A percentile compares a stretch with the other conserved stretches of the same genome.
These are phyloP conservation scores for Beta corolliflora DNA, from an alignment of 179 eudicot genomes.

Conservation along the genomic window DNA sequence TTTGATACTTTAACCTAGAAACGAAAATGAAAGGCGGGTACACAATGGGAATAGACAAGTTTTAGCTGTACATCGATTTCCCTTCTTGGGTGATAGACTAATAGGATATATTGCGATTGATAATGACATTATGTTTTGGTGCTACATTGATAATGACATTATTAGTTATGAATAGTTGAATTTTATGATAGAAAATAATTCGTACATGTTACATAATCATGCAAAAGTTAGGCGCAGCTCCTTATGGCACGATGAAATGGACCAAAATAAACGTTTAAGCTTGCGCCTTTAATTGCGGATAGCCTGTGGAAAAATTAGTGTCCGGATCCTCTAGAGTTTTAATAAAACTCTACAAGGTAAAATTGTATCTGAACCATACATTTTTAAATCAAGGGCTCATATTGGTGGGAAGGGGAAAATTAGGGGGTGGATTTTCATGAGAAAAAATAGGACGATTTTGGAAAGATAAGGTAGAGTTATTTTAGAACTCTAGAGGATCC, in stretches of 20 bases:
- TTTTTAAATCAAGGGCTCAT: no score
- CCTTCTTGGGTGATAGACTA: neutral
- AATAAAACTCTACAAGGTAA: no score
- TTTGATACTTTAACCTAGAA: neutral
- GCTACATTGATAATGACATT: neutral
- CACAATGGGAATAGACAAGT: neutral
- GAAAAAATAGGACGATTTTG: no score
- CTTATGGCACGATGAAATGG: neutral
- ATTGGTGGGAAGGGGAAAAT: no score
- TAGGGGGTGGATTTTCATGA: no score
- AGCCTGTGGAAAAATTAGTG: neutral
- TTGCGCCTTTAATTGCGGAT: conserved; percentile 1
- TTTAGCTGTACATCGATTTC: neutral
- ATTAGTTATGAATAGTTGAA: neutral
- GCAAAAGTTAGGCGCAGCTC: neutral
- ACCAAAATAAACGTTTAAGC: neutral
- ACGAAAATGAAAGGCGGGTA: neutral
- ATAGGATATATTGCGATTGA: neutral
- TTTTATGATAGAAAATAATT: neutral
- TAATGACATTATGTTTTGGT: neutral
- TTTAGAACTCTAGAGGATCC: no score
- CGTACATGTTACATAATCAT: neutral
- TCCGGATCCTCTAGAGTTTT: no score
- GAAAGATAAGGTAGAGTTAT: no score
- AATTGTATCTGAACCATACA: no score